These are phyloP conservation scores for Dictyostelium intermedium DNA, from an alignment of 78 protist species.

Conservation along the genomic window DNA sequence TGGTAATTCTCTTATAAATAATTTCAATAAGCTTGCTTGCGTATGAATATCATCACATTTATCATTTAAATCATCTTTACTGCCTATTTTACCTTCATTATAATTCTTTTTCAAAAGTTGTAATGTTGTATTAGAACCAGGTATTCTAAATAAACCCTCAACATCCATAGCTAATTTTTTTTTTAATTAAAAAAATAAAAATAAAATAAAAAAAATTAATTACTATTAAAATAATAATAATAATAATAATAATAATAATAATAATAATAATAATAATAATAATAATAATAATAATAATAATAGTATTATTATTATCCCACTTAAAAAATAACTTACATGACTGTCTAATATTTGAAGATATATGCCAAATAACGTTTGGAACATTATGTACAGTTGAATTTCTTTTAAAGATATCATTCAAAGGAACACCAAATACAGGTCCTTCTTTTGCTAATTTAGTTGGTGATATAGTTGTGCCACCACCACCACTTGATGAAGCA, in stretches of 20 bases:
- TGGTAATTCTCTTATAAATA: conserved; percentile 71
- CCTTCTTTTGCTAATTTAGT: background rate
- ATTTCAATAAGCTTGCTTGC: conserved; percentile 66
- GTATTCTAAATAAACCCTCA: conserved; percentile 68
- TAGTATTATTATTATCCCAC: no score
- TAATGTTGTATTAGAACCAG: conserved; percentile 36
- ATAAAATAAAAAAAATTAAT: background rate
- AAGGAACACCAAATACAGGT: conserved; percentile 21
- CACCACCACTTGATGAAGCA: background rate
- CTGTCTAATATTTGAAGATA: conserved; percentile 44
- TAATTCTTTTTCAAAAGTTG: conserved; percentile 43
- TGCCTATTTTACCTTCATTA: conserved; percentile 41
- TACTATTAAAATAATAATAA: background rate
- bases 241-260: no score
- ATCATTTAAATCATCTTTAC: background rate
- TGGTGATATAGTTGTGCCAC: background rate
- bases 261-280: no score
- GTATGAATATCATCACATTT: conserved; percentile 68
- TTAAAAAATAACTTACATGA: background rate
- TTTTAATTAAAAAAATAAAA: background rate
- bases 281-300: no score
- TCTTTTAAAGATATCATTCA: conserved; percentile 52
- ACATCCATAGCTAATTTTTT: background rate
- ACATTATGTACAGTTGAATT: background rate
- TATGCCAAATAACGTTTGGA: conserved; percentile 28